These are phyloP conservation scores for Alternaria gaisen DNA, from an alignment of 2,329 filamentous ascomycete genomes.

Conservation along the genomic window DNA sequence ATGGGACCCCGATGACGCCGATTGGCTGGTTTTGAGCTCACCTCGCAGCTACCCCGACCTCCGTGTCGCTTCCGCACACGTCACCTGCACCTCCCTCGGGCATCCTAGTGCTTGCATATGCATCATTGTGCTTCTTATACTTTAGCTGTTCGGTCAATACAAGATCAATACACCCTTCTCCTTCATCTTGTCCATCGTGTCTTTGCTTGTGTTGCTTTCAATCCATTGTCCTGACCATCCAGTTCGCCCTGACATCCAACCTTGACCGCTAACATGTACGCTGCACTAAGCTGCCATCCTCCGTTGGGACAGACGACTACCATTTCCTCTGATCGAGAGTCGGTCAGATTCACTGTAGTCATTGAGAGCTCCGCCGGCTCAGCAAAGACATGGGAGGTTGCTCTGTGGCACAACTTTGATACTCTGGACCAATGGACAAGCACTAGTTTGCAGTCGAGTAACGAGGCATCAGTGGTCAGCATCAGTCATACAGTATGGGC, in stretches of 20 bases:
- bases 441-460: constrained; percentile 60
- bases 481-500: neutral
- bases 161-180: constrained; percentile 6
- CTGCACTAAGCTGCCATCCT: constrained; percentile 70
- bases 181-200: constrained; percentile 6
- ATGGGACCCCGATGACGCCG: constrained; percentile 14
- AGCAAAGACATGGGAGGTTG: constrained; percentile 72
- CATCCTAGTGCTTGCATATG: constrained; percentile 15
- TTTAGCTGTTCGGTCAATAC: constrained; percentile 13
- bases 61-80: constrained; percentile 33
- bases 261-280: constrained; percentile 54
- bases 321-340: constrained; percentile 55
- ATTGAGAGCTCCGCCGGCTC: constrained; percentile 70
- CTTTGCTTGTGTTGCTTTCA: neutral
- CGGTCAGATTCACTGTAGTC: constrained; percentile 70
- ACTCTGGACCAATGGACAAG: constrained; percentile 67
- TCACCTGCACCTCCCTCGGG: constrained; percentile 27
- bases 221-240: constrained; percentile 2
- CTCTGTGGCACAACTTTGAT: constrained; percentile 75
- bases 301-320: constrained; percentile 78
- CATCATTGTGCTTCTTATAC: constrained; percentile 4
- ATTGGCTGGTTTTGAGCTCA: constrained; percentile 28
- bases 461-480: constrained; percentile 38
- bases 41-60: constrained; percentile 31
- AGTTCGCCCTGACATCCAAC: constrained; percentile 1